Conservation (phyloP, 805 yeast genomes). For the Candida ponderosae region DNA sequence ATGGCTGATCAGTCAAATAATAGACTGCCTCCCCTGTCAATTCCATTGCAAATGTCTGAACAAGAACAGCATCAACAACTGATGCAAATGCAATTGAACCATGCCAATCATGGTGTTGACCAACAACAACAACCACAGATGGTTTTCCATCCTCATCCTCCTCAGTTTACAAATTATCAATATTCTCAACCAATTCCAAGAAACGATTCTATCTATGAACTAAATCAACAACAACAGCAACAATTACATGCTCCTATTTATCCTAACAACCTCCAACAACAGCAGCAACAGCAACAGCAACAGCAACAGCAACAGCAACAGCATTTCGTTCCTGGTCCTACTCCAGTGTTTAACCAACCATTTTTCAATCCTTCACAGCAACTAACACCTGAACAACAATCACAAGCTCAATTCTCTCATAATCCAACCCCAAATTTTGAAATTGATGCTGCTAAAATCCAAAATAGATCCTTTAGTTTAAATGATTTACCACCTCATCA, state of each 20-base stretch:
- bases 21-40: no score
- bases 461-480: neutral
- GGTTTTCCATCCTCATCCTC: no score
- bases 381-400: neutral
- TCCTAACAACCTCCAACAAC: neutral
- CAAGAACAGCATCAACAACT: no score
- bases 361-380: no score
- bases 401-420: neutral
- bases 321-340: neutral
- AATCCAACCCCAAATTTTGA: no score
- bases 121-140: no score
- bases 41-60: no score
- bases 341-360: no score
- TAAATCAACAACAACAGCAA: neutral
- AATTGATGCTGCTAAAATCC: neutral
- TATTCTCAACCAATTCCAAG: neutral
- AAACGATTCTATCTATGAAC: neutral
- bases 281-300: slow-evolving; percentile 1
- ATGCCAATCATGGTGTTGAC: no score
- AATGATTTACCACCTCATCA: neutral
- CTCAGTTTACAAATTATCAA: no score
- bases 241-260: slow-evolving; percentile 1
- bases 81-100: no score
- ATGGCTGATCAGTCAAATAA: neutral
- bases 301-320: slow-evolving; percentile 4